Evolutionary conservation across 1,284 basidiomycete genomes (phyloP).

Genomic region (Pterula multifida): DNA sequence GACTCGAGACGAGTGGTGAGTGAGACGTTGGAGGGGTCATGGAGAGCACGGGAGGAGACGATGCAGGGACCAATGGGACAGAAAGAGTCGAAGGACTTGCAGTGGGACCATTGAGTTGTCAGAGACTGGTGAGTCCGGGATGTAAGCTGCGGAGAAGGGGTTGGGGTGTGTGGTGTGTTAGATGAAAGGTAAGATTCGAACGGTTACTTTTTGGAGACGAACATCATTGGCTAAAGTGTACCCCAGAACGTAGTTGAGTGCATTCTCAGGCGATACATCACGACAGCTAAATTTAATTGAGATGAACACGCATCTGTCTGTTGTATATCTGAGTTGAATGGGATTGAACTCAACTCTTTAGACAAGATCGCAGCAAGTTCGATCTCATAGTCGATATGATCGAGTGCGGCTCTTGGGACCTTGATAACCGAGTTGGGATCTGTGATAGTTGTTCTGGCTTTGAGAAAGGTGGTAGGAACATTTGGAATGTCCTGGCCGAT

Average conservation of each 20-base stretch:
- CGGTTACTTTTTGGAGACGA: background rate
- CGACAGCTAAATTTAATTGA: background rate
- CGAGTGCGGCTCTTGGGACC: background rate
- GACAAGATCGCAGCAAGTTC: background rate
- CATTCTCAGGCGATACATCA: constrained; percentile 64
- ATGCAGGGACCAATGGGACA: constrained; percentile 70
- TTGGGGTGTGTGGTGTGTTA: constrained; percentile 14
- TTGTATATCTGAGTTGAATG: background rate
- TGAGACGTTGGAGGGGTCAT: constrained; percentile 58
- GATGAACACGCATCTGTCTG: too few relatives aligned
- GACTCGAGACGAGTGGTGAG: constrained; percentile 65
- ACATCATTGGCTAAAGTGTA: constrained; percentile 33
- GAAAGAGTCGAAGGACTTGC: constrained; percentile 73
- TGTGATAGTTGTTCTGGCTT: background rate
- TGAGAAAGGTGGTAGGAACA: background rate
- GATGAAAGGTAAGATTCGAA: background rate
- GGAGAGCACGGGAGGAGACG: constrained; percentile 51
- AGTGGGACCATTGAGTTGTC: constrained; percentile 74
- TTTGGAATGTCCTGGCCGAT: background rate
- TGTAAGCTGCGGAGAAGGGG: constrained; percentile 32
- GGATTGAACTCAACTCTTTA: background rate
- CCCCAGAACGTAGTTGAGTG: constrained; percentile 72
- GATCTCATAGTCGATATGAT: background rate
- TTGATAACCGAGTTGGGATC: background rate
- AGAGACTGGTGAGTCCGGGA: constrained; percentile 71